Evolutionary conservation across 768 basidiomycete genomes (phyloP).

Genomic region (Boletus insuetus): DNA sequence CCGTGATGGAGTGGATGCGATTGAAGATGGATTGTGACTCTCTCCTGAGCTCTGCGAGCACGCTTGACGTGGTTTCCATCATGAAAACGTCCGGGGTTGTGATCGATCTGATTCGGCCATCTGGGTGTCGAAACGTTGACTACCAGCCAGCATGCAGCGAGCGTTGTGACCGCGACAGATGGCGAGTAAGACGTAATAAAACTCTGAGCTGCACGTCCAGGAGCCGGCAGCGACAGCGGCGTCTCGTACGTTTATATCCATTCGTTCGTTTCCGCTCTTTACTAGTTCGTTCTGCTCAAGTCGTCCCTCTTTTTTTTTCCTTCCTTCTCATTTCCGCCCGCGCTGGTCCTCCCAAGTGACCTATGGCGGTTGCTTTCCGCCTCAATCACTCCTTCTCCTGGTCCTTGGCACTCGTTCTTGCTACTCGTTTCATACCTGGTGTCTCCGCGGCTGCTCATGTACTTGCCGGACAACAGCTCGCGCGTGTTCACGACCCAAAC

Average conservation of each 20-base stretch:
- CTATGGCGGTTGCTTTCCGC: constrained; percentile 27
- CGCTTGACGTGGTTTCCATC: constrained; percentile 13
- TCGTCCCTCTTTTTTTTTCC: constrained; percentile 12
- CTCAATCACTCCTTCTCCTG: constrained; percentile 14
- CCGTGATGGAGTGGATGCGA: constrained; percentile 79
- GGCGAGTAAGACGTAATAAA: too few relatives aligned
- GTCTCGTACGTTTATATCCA: too few relatives aligned
- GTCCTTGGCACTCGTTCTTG: constrained; percentile 16
- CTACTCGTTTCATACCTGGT: constrained; percentile 1
- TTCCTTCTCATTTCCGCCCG: constrained; percentile 2
- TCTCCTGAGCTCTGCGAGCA: constrained; percentile 54
- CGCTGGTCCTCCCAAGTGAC: constrained; percentile 17
- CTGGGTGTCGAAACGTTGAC: too few relatives aligned
- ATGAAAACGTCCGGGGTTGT: too few relatives aligned
- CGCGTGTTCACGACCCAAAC: constrained; percentile 29
- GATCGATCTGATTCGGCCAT: too few relatives aligned
- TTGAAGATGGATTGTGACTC: constrained; percentile 81
- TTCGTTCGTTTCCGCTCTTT: constrained; percentile 9
- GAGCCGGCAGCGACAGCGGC: too few relatives aligned
- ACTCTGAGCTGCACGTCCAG: too few relatives aligned
- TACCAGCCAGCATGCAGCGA: too few relatives aligned
- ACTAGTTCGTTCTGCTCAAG: neutral
- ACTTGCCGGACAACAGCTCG: constrained; percentile 13
- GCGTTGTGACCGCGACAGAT: too few relatives aligned
- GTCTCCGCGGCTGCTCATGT: constrained; percentile 8